These are phyloP conservation scores for Cystofilobasidium bisporidii DNA, from an alignment of 768 basidiomycete genomes.

Conservation along the genomic window DNA sequence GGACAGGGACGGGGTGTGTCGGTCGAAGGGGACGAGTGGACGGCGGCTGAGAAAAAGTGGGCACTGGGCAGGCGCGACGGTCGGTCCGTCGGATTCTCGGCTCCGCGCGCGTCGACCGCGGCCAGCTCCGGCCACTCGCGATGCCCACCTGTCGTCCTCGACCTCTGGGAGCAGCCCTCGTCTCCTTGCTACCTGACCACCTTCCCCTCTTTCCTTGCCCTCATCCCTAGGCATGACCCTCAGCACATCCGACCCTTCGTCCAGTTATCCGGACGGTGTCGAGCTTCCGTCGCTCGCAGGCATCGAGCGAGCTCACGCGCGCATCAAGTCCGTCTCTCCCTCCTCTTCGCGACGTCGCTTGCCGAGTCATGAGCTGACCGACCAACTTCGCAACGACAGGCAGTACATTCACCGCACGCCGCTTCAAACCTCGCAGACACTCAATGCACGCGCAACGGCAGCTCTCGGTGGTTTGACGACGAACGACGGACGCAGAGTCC, in stretches of 20 bases:
- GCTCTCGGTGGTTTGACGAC: not conserved
- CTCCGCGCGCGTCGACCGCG: not conserved
- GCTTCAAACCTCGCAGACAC: not conserved
- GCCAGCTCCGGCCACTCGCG: not conserved
- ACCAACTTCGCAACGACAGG: too few relatives aligned
- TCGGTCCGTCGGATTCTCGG: not conserved
- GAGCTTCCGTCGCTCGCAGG: not conserved
- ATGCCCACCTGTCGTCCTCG: not conserved
- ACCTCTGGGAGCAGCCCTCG: too few relatives aligned
- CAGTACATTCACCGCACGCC: slow-evolving; percentile 4
- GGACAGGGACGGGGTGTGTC: not conserved
- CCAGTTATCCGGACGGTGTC: not conserved
- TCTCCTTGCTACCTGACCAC: not conserved
- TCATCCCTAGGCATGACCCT: not conserved
- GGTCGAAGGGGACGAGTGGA: not conserved
- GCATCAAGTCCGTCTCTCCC: not conserved
- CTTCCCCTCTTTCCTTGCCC: not conserved
- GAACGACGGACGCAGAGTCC: not conserved
- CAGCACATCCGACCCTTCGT: not conserved
- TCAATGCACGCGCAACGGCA: not conserved
- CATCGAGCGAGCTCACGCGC: slow-evolving; percentile 2
- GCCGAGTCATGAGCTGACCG: too few relatives aligned
- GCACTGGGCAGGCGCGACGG: not conserved
- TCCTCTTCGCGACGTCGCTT: too few relatives aligned
- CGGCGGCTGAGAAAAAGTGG: not conserved